Conservation (phyloP, 2,329 filamentous ascomycete species). For the Diplocarpon rosae region DNA sequence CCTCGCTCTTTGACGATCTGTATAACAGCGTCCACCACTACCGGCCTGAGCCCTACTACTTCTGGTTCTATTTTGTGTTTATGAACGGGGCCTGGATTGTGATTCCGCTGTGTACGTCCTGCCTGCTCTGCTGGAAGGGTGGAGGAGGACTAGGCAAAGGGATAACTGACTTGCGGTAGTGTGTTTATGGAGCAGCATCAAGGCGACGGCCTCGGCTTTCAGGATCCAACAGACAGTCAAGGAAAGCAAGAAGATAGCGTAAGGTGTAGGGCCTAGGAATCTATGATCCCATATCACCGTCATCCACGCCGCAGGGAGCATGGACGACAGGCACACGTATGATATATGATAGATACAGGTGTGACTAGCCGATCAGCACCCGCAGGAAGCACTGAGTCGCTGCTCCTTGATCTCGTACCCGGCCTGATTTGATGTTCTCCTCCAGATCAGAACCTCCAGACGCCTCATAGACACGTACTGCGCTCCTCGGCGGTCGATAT, state of each 20-base stretch:
- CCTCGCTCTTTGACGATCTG: slow-evolving; percentile 39
- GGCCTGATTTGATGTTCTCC: no score
- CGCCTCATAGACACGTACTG: no score
- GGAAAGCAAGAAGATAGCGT: slow-evolving; percentile 11
- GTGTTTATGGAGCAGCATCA: slow-evolving; percentile 20
- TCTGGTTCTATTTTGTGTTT: slow-evolving; percentile 51
- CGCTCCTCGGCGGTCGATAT: no score
- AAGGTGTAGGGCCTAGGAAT: not conserved
- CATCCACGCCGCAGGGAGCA: no score
- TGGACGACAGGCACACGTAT: no score
- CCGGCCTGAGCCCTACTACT: slow-evolving; percentile 49
- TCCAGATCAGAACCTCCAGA: no score
- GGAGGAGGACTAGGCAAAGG: not conserved
- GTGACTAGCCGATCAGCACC: no score
- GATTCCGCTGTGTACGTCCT: slow-evolving; percentile 37
- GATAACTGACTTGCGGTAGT: slow-evolving; percentile 5
- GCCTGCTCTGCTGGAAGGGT: slow-evolving; percentile 26
- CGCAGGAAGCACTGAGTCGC: no score
- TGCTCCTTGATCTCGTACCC: no score
- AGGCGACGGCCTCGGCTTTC: slow-evolving; percentile 19
- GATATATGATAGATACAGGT: no score
- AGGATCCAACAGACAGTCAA: slow-evolving; percentile 6
- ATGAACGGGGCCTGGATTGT: slow-evolving; percentile 51
- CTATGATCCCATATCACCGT: no score
- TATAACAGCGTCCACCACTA: slow-evolving; percentile 39